Conservation (phyloP, 495 filamentous ascomycete species). For the Trichoderma virens region DNA sequence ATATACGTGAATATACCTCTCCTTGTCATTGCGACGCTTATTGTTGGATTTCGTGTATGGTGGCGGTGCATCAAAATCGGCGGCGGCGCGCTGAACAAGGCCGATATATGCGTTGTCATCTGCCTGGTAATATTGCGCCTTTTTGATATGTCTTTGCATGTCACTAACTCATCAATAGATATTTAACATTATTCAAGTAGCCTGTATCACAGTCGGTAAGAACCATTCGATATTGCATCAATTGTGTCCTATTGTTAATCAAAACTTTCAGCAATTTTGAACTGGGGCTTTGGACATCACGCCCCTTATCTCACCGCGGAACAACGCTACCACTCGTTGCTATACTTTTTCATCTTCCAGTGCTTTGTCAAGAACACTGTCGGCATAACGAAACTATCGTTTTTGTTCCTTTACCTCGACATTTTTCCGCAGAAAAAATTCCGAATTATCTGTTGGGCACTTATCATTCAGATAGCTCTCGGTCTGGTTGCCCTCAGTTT, state of each 20-base stretch:
- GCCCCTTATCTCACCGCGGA: background rate
- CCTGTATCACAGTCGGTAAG: background rate
- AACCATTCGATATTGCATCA: background rate
- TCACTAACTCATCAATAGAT: background rate
- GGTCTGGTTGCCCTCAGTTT: background rate
- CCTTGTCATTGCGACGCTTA: background rate
- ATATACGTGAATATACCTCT: background rate
- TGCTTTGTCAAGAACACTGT: conserved; percentile 2
- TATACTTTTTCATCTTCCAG: background rate
- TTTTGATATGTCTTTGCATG: background rate
- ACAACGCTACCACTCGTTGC: background rate
- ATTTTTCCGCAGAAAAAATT: background rate
- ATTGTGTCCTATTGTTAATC: background rate
- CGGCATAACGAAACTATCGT: background rate
- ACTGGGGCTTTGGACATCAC: background rate
- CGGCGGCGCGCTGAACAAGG: background rate
- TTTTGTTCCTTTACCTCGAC: conserved; percentile 2
- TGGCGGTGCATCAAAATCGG: background rate
- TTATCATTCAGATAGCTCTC: background rate
- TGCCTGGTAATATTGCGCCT: background rate
- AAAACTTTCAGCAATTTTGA: background rate
- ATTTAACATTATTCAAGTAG: background rate
- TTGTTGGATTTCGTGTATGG: conserved; percentile 1
- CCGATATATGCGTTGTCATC: background rate
- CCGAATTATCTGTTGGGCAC: background rate